phyloP scores from a whole-genome alignment of 75 land plant genomes.

The Adiantum capillusveneris region DNA sequence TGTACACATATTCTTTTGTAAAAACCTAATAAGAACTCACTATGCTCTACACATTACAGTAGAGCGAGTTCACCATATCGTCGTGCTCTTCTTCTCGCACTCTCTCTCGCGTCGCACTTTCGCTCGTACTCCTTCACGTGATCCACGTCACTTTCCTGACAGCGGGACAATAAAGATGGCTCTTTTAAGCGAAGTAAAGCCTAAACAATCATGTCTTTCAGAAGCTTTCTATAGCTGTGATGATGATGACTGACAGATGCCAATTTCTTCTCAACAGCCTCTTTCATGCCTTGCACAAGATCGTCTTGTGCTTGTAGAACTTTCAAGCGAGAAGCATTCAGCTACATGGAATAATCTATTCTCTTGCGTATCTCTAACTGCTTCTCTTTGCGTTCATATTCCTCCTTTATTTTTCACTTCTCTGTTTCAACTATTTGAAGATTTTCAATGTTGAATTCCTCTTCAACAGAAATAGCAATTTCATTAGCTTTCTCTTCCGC shows the following conservation, averaged over 20 bases:
- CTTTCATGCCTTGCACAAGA: conserved; percentile 39
- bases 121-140: too few species aligned
- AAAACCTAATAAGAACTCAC: too few species aligned
- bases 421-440: conserved; percentile 86
- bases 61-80: too few species aligned
- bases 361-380: conserved; percentile 79
- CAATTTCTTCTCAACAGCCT: conserved; percentile 39
- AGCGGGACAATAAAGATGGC: conserved; percentile 57
- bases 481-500: conserved; percentile 91
- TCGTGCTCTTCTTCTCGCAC: too few species aligned
- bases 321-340: conserved; percentile 47
- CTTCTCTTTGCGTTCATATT: conserved; percentile 84
- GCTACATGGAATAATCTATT: conserved; percentile 60
- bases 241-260: conserved; percentile 15
- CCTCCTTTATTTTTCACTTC: conserved; percentile 87
- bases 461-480: conserved; percentile 73
- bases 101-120: too few species aligned
- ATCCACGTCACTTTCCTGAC: conserved; percentile 44
- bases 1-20: too few species aligned
- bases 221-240: conserved; percentile 26
- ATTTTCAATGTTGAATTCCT: conserved; percentile 93
- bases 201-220: conserved; percentile 49
- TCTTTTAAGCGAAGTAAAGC: conserved; percentile 68
- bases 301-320: conserved; percentile 59
- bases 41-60: too few species aligned